These are phyloP conservation scores for Xenoacremonium recifei DNA, from an alignment of 2,329 filamentous ascomycete species.

Conservation along the genomic window DNA sequence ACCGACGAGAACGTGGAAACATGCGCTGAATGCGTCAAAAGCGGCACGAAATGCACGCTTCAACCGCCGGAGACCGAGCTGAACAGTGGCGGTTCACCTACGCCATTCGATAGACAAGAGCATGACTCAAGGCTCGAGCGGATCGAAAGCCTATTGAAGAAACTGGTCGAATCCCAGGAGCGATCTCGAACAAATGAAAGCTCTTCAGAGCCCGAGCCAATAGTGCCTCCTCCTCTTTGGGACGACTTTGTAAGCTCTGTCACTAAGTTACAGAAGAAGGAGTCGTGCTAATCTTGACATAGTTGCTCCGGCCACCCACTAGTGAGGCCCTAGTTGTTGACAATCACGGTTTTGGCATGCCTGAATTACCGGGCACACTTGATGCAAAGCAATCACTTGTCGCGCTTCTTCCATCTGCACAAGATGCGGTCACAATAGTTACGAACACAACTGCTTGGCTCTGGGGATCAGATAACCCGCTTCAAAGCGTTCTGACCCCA, in stretches of 20 bases:
- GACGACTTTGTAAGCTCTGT: slow-evolving; percentile 7
- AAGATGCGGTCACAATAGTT: slow-evolving; percentile 13
- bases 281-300: no score
- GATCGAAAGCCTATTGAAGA: slow-evolving; percentile 10
- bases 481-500: slow-evolving; percentile 6
- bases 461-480: slow-evolving; percentile 10
- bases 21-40: slow-evolving; percentile 14
- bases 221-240: slow-evolving; percentile 6
- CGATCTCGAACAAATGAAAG: neutral
- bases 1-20: slow-evolving; percentile 9
- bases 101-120: neutral
- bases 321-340: neutral
- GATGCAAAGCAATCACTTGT: slow-evolving; percentile 12
- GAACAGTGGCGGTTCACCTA: neutral
- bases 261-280: no score
- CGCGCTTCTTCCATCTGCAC: slow-evolving; percentile 9
- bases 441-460: slow-evolving; percentile 14
- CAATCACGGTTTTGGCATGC: neutral
- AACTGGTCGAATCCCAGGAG: slow-evolving; percentile 10
- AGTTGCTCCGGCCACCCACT: slow-evolving; percentile 5
- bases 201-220: neutral
- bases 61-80: slow-evolving; percentile 2
- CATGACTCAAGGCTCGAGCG: slow-evolving; percentile 9
- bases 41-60: slow-evolving; percentile 7
- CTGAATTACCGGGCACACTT: neutral